Percentiles rank a stretch among this genome's conserved stretches.
Conservation (phyloP, 352 stramenopile genomes). For the Peronospora belbahrii region DNA sequence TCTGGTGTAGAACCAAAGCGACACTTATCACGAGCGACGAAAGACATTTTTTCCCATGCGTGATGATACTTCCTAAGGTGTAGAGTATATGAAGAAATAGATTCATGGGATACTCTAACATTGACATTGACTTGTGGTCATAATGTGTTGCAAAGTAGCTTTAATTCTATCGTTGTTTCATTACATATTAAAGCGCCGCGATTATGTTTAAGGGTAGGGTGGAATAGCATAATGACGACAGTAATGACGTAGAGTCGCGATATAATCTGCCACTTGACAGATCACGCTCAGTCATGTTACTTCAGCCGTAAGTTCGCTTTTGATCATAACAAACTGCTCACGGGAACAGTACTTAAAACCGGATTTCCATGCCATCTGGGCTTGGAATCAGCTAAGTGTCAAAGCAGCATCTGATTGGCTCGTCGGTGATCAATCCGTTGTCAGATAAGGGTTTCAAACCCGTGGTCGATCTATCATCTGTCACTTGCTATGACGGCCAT, state of each 20-base stretch:
- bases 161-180: background rate
- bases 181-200: too few relatives aligned
- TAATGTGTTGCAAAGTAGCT: slow-evolving; percentile 5
- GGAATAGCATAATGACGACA: too few relatives aligned
- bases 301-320: background rate
- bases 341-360: too few relatives aligned
- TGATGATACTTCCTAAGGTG: slow-evolving; percentile 21
- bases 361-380: too few relatives aligned
- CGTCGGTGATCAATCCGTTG: too few relatives aligned
- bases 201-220: too few relatives aligned
- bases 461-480: too few relatives aligned
- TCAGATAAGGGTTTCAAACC: too few relatives aligned
- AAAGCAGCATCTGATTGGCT: slow-evolving; percentile 18
- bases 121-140: slow-evolving; percentile 4
- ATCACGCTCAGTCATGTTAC: background rate
- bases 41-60: slow-evolving; percentile 4
- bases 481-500: slow-evolving; percentile 16
- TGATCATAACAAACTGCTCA: too few relatives aligned
- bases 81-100: slow-evolving; percentile 31
- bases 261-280: background rate
- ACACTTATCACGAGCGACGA: background rate
- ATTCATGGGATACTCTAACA: slow-evolving; percentile 20
- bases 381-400: too few relatives aligned
- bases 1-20: background rate
- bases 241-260: background rate